These are phyloP conservation scores for Penicillium hesseltinei DNA, from an alignment of 2,329 filamentous ascomycete genomes.

Conservation along the genomic window DNA sequence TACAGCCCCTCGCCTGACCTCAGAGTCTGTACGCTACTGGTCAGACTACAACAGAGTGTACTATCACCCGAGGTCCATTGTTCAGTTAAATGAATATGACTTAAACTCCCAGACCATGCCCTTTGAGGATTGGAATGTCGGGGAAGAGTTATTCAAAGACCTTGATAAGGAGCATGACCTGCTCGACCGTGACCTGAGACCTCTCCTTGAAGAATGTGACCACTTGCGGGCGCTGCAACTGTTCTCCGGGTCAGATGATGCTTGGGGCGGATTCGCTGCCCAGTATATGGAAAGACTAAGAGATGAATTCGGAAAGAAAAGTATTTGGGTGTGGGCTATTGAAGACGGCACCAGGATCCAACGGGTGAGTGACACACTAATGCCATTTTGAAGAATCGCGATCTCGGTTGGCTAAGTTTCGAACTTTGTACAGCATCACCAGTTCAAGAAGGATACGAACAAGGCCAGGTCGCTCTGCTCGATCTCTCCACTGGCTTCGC, in stretches of 20 bases:
- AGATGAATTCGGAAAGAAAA: constrained; percentile 87
- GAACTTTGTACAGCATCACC: constrained; percentile 52
- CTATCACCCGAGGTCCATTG: constrained; percentile 82
- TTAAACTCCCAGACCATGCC: constrained; percentile 76
- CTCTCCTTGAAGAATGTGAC: constrained; percentile 90
- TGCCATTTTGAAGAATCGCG: not conserved
- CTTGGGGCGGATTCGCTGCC: constrained; percentile 75
- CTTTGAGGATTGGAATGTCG: constrained; percentile 73
- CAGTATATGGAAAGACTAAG: constrained; percentile 73
- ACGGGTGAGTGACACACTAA: constrained; percentile 46
- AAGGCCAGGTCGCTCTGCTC: constrained; percentile 68
- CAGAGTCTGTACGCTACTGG: constrained; percentile 84
- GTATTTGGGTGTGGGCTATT: constrained; percentile 82
- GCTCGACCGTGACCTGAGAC: constrained; percentile 83
- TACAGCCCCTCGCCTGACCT: constrained; percentile 61
- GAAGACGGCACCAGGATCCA: constrained; percentile 60
- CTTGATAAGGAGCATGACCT: constrained; percentile 80
- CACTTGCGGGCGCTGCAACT: constrained; percentile 85
- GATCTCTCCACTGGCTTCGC: constrained; percentile 68
- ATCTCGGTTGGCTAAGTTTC: constrained; percentile 28
- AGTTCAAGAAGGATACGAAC: constrained; percentile 67
- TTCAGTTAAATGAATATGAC: constrained; percentile 85
- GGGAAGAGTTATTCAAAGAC: constrained; percentile 70
- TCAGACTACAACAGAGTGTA: constrained; percentile 93
- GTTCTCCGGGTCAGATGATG: constrained; percentile 69